Evolutionary conservation across 805 yeast species (phyloP).

Genomic region (Cyberlindnera xishuangbannaensis): DNA sequence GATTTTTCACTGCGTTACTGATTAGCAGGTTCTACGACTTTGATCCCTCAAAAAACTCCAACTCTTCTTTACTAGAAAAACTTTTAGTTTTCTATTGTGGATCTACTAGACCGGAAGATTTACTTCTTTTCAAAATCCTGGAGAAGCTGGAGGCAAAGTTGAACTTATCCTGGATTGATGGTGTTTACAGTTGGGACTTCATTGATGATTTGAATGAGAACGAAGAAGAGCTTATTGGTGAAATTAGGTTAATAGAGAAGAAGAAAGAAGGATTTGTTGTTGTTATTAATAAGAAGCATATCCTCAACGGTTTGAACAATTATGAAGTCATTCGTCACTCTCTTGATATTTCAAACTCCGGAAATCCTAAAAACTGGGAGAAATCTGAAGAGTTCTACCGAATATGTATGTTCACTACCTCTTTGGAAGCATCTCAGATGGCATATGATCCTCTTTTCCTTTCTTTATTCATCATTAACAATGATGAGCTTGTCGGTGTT

Average conservation of each 20-base stretch:
- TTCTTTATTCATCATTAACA: constrained; percentile 53
- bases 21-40: constrained; percentile 44
- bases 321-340: constrained; percentile 26
- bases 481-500: constrained; percentile 50
- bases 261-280: constrained; percentile 44
- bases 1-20: constrained; percentile 40
- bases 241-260: constrained; percentile 40
- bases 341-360: constrained; percentile 23
- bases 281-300: constrained; percentile 42
- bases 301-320: constrained; percentile 42
- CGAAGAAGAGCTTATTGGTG: constrained; percentile 43
- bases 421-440: constrained; percentile 23
- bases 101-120: constrained; percentile 52
- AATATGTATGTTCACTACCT: constrained; percentile 13
- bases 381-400: constrained; percentile 27
- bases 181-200: constrained; percentile 63
- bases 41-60: constrained; percentile 43
- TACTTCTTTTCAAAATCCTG: constrained; percentile 51
- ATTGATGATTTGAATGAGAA: constrained; percentile 31
- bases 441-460: constrained; percentile 71
- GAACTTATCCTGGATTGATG: constrained; percentile 58
- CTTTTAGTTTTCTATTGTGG: constrained; percentile 59
- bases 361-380: constrained; percentile 21
- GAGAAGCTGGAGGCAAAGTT: constrained; percentile 49
- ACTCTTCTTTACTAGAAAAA: constrained; percentile 39